These are phyloP conservation scores for Ophiocordyceps camponoti-rufipedis DNA, from an alignment of 2,329 filamentous ascomycete species.

Conservation along the genomic window DNA sequence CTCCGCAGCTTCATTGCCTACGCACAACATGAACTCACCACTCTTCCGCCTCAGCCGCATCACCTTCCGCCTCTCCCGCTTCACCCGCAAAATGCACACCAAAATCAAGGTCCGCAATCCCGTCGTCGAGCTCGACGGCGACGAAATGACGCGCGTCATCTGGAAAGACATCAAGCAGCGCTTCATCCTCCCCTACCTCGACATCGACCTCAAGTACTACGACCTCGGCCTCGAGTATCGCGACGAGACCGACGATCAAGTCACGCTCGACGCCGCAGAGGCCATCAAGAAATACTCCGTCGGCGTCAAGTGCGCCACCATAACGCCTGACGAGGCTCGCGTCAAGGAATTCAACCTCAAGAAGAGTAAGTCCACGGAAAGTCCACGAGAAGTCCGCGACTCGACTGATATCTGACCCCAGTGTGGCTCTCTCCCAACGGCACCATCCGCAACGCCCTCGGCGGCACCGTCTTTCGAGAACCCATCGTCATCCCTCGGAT, in stretches of 20 bases:
- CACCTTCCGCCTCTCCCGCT: too few relatives aligned
- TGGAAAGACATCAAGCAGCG: slow-evolving; percentile 99
- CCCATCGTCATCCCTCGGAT: slow-evolving; percentile 92
- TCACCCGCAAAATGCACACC: slow-evolving; percentile 34
- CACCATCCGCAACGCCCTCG: slow-evolving; percentile 57
- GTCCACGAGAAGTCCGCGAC: too few relatives aligned
- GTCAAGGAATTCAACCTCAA: slow-evolving; percentile 98
- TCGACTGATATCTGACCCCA: slow-evolving; percentile 29
- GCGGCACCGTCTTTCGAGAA: slow-evolving; percentile 96
- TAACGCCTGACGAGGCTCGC: slow-evolving; percentile 91
- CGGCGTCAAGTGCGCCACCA: slow-evolving; percentile 97
- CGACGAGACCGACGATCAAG: slow-evolving; percentile 89
- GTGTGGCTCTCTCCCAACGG: slow-evolving; percentile 99
- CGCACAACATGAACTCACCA: background rate
- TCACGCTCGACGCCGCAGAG: slow-evolving; percentile 86
- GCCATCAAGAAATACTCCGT: slow-evolving; percentile 99
- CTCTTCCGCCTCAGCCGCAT: background rate
- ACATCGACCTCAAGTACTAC: slow-evolving; percentile 97
- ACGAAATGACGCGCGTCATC: slow-evolving; percentile 96
- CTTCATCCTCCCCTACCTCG: slow-evolving; percentile 90
- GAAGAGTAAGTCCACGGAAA: slow-evolving; percentile 82
- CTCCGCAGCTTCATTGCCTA: too few relatives aligned
- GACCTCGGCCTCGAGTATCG: slow-evolving; percentile 86
- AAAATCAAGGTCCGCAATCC: slow-evolving; percentile 99
- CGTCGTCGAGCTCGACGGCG: slow-evolving; percentile 89